These are phyloP conservation scores for Wickerhamiella lipophila DNA, from an alignment of 805 yeast genomes.

Conservation along the genomic window DNA sequence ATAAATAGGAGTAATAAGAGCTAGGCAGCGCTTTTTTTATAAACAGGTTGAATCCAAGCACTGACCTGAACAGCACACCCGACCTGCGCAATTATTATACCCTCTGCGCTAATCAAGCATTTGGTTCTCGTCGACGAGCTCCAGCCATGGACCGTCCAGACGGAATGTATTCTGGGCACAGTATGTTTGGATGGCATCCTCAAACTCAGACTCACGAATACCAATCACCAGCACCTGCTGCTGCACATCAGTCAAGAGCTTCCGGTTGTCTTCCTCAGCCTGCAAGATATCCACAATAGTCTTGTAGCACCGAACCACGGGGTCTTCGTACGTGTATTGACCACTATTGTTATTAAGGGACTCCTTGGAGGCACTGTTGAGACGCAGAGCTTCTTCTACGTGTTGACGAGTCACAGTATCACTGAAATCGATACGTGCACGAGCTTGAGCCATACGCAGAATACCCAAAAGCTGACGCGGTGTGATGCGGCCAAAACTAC, in stretches of 20 bases:
- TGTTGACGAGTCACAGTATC: constrained; percentile 59
- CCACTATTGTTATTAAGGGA: constrained; percentile 34
- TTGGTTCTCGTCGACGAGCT: constrained; percentile 5
- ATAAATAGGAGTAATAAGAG: neutral
- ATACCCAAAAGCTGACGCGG: constrained; percentile 91
- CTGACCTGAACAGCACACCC: too few species aligned
- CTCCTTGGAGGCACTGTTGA: constrained; percentile 74
- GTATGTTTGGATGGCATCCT: constrained; percentile 5
- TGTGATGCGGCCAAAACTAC: constrained; percentile 81
- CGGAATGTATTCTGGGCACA: neutral
- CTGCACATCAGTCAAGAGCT: constrained; percentile 1
- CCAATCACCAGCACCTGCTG: constrained; percentile 1
- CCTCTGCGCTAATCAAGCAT: neutral
- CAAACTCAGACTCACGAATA: neutral
- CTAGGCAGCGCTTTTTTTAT: too few species aligned
- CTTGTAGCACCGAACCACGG: constrained; percentile 6
- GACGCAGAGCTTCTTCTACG: constrained; percentile 90
- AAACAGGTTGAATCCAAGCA: too few species aligned
- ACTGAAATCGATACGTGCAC: constrained; percentile 78
- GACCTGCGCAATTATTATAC: neutral
- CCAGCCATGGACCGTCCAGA: constrained; percentile 5
- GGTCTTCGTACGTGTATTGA: neutral
- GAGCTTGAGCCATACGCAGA: constrained; percentile 84
- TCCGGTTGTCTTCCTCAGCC: constrained; percentile 4
- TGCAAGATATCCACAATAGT: neutral